Conservation (phyloP, 2,329 filamentous ascomycete species). For the Apiospora marii region DNA sequence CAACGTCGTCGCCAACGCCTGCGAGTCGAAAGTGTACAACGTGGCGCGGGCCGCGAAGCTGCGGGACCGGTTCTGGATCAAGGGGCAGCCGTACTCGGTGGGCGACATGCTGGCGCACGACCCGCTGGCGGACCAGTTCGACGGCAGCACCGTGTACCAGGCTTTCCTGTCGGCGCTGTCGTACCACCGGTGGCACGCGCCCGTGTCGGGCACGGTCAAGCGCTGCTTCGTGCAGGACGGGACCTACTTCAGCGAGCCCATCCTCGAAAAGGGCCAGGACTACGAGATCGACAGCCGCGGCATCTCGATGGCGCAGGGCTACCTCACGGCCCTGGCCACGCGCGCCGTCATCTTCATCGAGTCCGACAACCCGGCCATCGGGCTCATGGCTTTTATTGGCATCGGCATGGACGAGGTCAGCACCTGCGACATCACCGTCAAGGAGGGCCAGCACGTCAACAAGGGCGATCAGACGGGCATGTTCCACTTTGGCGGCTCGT, state of each 20-base stretch:
- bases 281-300: slow-evolving; percentile 40
- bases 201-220: slow-evolving; percentile 62
- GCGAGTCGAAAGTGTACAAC: slow-evolving; percentile 61
- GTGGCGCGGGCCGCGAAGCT: slow-evolving; percentile 48
- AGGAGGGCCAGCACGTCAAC: slow-evolving; percentile 67
- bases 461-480: slow-evolving; percentile 79
- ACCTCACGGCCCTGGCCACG: slow-evolving; percentile 72
- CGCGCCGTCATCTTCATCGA: slow-evolving; percentile 75
- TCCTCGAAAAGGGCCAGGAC: slow-evolving; percentile 48
- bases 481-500: slow-evolving; percentile 83
- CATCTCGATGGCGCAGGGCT: slow-evolving; percentile 65
- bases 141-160: slow-evolving; percentile 65
- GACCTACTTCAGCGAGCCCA: slow-evolving; percentile 66
- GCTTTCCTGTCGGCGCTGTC: slow-evolving; percentile 65
- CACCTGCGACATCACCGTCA: slow-evolving; percentile 75
- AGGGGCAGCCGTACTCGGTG: slow-evolving; percentile 65
- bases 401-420: slow-evolving; percentile 82
- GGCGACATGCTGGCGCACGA: slow-evolving; percentile 61
- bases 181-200: slow-evolving; percentile 70
- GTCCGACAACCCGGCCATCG: slow-evolving; percentile 70
- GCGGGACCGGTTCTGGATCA: slow-evolving; percentile 66
- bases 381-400: slow-evolving; percentile 73
- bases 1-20: slow-evolving; percentile 61
- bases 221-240: slow-evolving; percentile 60
- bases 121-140: slow-evolving; percentile 53